phyloP scores from a whole-genome alignment of 805 yeast genomes.

The Wickerhamiella galacta region DNA sequence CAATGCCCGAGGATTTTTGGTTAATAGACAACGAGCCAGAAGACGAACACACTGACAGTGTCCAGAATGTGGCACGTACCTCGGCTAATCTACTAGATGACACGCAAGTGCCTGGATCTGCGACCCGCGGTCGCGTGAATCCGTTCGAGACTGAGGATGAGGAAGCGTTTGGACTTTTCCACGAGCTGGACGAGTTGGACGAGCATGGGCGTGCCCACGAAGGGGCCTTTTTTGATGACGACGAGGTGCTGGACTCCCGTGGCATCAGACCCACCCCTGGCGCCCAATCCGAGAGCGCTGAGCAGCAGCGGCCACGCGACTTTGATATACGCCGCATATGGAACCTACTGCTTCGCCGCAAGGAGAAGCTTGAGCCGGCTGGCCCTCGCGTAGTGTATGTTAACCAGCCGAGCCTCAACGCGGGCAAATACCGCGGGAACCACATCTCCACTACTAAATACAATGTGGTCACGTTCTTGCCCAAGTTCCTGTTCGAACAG shows the following conservation, averaged over 20 bases:
- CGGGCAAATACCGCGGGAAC: slow-evolving; percentile 57
- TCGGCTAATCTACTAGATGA: too few relatives aligned
- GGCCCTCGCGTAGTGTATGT: slow-evolving; percentile 53
- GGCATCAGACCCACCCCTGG: slow-evolving; percentile 3
- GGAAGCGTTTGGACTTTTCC: slow-evolving; percentile 6
- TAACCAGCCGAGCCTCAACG: too few relatives aligned
- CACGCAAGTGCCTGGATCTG: too few relatives aligned
- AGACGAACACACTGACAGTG: not conserved
- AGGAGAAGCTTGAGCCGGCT: not conserved
- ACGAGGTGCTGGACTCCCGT: not conserved
- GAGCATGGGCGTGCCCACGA: slow-evolving; percentile 5
- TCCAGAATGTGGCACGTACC: too few relatives aligned
- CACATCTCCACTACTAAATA: slow-evolving; percentile 92
- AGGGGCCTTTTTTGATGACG: not conserved
- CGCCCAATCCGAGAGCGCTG: slow-evolving; percentile 8
- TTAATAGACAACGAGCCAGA: slow-evolving; percentile 9
- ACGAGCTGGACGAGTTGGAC: slow-evolving; percentile 14
- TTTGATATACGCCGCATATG: slow-evolving; percentile 23
- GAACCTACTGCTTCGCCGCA: slow-evolving; percentile 17
- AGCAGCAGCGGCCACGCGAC: slow-evolving; percentile 12
- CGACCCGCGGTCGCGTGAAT: too few relatives aligned
- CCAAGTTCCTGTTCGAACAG: slow-evolving; percentile 90
- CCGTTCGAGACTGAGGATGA: slow-evolving; percentile 4
- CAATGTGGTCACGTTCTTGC: slow-evolving; percentile 80
- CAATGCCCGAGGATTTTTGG: slow-evolving; percentile 13